Base-by-base conservation (phyloP, 2,329 filamentous ascomycete species). In the Lizonia empirigonia region DNA sequence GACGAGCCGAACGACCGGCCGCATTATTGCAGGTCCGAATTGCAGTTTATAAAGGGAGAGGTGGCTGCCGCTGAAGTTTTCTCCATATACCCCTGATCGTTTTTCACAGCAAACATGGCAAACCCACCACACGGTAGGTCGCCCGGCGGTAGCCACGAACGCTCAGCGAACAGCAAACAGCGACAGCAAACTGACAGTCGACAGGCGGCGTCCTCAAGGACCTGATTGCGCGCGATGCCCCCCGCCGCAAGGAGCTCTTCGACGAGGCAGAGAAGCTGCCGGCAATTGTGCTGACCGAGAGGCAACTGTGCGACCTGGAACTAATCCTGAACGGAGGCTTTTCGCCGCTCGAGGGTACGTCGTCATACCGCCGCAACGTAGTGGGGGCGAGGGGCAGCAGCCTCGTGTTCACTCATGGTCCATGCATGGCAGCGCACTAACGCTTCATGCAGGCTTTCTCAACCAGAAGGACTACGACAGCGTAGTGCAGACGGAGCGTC, bases 261-360 rank as follows among this genome's bases (percentile, higher is more conserved):
- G 84, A 83, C 37, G 94, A 99, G 79, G 89, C 93, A 33, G 92
- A 96, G 81, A 87, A 73, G 24, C 86, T 97, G 36, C 90, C 91
- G 29, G 89, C 93, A 29, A 82, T 99, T 63, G 79, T 88, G 53
- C 86, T 99, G 63, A 89, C 85, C 42, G 94, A 99, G 83, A 87
- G 94, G 69, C 94, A 99, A 78, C 86, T 99, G 40, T 99, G 94
- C 78, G 94, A 99, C 82, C 83, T 99, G 63, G 94, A 99, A 79
- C 79, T 99, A 77, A 91, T 99, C 71, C 86, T 99, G 76, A 97
- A 91, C 76, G 94, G 94, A 74, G 94, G 94, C 62, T 99, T 99
- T 81, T 97, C 92, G 60, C 94, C 94, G 53, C 85, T 99, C 32
- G 93, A 99, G 85, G 94, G 92, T 95, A 85, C 82, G 60, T 68